phyloP scores from a whole-genome alignment of 148 eudicot species.

The Heliamphora exappendiculata region DNA sequence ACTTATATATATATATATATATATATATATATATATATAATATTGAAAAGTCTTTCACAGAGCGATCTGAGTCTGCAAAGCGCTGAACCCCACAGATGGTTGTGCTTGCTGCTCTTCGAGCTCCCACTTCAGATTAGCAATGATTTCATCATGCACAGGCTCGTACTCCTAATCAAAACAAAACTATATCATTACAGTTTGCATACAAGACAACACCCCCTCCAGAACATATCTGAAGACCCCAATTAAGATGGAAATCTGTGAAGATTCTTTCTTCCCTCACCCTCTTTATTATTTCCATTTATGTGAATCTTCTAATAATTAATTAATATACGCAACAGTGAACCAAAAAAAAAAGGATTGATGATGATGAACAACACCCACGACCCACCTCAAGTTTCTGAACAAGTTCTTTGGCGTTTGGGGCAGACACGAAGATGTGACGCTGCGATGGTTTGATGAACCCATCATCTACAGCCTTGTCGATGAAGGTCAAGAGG shows the following conservation, averaged over 20 bases:
- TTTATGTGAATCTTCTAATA: background rate
- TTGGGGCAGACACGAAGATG: slow-evolving; percentile 68
- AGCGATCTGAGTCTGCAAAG: slow-evolving; percentile 42
- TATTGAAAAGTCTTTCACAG: slow-evolving; percentile 19
- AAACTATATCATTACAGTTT: background rate
- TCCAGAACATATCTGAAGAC: background rate
- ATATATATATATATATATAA: background rate
- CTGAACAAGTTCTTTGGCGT: slow-evolving; percentile 59
- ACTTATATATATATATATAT: background rate
- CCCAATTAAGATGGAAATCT: background rate
- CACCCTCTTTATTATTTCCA: background rate
- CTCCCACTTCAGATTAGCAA: slow-evolving; percentile 59
- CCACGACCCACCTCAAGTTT: slow-evolving; percentile 53
- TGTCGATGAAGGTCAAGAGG: slow-evolving; percentile 57
- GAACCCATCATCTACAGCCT: slow-evolving; percentile 77
- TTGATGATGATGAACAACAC: too few relatives aligned
- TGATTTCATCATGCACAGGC: slow-evolving; percentile 57
- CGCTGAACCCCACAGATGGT: slow-evolving; percentile 31
- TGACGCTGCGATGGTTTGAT: slow-evolving; percentile 57
- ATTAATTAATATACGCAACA: background rate
- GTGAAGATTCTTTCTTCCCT: slow-evolving; percentile 5
- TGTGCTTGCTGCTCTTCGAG: slow-evolving; percentile 35
- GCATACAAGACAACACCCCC: background rate
- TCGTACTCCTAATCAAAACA: slow-evolving; percentile 41
- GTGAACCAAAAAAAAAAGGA: background rate